A percentile compares a stretch with the other conserved stretches of the same genome.
These are phyloP conservation scores for Russula olivacea DNA, from an alignment of 768 basidiomycete species.

Conservation along the genomic window DNA sequence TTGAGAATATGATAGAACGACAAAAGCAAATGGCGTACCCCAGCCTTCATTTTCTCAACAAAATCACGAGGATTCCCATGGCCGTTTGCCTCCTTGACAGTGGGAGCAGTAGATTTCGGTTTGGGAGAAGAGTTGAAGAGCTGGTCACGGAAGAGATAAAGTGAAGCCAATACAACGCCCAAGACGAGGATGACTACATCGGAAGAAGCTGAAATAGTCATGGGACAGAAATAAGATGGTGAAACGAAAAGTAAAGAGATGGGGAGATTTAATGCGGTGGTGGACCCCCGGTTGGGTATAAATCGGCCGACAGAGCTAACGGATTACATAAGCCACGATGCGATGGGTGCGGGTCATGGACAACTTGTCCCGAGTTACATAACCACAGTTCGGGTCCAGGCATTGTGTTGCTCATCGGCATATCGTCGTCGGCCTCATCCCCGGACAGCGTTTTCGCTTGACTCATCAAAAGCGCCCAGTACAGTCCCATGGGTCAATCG, in stretches of 20 bases:
- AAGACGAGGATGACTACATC: constrained; percentile 68
- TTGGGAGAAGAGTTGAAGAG: constrained; percentile 58
- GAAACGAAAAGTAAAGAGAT: constrained; percentile 16
- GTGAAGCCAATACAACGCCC: constrained; percentile 67
- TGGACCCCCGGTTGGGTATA: constrained; percentile 1
- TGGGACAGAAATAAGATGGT: constrained; percentile 27
- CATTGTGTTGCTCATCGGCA: neutral
- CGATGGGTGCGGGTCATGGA: neutral
- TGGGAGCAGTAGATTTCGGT: constrained; percentile 47
- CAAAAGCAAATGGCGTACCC: constrained; percentile 48
- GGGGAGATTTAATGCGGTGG: neutral
- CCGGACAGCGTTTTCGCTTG: no score
- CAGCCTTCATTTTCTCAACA: constrained; percentile 88
- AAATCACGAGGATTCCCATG: constrained; percentile 91
- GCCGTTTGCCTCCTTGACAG: constrained; percentile 43
- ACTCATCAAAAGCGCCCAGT: no score
- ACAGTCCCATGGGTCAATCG: no score
- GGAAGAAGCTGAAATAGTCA: constrained; percentile 60
- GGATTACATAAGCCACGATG: neutral
- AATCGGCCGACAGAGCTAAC: neutral
- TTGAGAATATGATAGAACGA: constrained; percentile 10
- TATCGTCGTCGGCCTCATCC: no score
- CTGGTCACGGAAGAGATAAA: constrained; percentile 81
- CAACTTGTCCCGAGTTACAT: neutral
- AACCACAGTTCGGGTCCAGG: neutral